Evolutionary conservation across 2,329 filamentous ascomycete genomes (phyloP), one percentile per base, ranked within the genome.

Genomic region (Paraphaeosphaeria sporulosa): DNA sequence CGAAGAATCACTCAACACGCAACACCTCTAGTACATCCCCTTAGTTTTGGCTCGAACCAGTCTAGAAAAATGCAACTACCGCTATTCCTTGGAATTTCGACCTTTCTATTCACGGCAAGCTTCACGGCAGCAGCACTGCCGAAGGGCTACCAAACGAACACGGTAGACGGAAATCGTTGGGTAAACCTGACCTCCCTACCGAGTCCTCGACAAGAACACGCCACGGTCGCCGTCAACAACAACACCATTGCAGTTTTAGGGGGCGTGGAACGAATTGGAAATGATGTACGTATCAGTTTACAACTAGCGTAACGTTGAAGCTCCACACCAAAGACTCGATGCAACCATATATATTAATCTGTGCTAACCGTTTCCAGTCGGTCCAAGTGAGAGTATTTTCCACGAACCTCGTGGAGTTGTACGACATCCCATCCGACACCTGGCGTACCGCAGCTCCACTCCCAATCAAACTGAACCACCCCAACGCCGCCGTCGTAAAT

Each of bases 401-500:
- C 19, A 58, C 49, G 2, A 25, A 47, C 44, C 34, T 61, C 15
- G 38, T 58, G 4, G 32, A 58, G 15, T 25, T 59, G 19, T 61
- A 61, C 38, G 57, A 50, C 34, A 55, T 61, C 17, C 17, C 49
- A 25, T 34, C 50, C 23, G 47, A 61, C 19, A 60, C 42, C 15
- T 66, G 64, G 64, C 34, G 21, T 17, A 42, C 54, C 32, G 40
- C 21, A 15, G 49, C 64, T 13, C 59, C 61, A 1, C n/a, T 60
- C 15, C 61, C 61, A 27, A 44, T 43, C 8, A 25, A 44, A n/a
- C 44, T 62, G 15, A 58, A 66, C 38, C 64, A 66, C 36, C 52
- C 56, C 42, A 64, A 64, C 27, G 53, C 38, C 25, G 59, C 59
- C n/a, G 49, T 51, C 32, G 34, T 54, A 19, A 52, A 64, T 48